Base-by-base conservation (phyloP, 495 filamentous ascomycete species). In the Neurospora sp. region DNA sequence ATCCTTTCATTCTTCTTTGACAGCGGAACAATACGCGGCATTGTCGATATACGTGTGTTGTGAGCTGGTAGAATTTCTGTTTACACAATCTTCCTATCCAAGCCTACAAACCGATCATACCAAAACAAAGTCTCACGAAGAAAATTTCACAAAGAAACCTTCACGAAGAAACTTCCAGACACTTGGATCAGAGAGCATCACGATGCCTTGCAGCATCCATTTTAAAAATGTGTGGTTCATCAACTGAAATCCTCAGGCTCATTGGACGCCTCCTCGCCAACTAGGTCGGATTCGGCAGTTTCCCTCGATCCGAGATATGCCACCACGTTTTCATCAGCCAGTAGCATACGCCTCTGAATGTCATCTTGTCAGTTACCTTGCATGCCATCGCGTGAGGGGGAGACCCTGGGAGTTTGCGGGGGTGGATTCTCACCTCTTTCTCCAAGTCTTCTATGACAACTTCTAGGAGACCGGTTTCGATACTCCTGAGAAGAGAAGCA, bases 381-480 rank as follows among this genome's bases (percentile, higher is more conserved):
- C 37, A 37, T 22, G 22, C 18, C 69, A 40, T 37, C 70, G 39
- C 14, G 40, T 65, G 18, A 69, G 71, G 45, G 69, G 22, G 31
- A 71, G 70, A n/a, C 40, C 72, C 35, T 65, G n/a, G n/a, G 16
- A 61, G 39, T 39, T 16, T 37, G 45, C 27, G n/a, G 68, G 31
- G 45, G 31, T 41, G 65, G 27, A 47, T 20, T 65, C 83, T 84
- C 78, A 94, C 92, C 89, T 92, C 83, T 41, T 85, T 79, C 73
- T 89, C 87, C 39, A 95, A 82, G 40, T 83, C 78, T 42, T 84
- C 76, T 44, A 87, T 81, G 7, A 83, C 86, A 71, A 77, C 81
- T 74, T 89, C 81, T 70, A 96, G 77, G 59, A 94, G 76, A 4
- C 77, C 79, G 9, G 75, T 80, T 77, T 96, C 93, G 31, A 91